Evolutionary conservation across 1,139 yeast genomes (phyloP), one percentile per base, ranked within the genome.

Genomic region (Yamadazyma kanchanaburiensis): DNA sequence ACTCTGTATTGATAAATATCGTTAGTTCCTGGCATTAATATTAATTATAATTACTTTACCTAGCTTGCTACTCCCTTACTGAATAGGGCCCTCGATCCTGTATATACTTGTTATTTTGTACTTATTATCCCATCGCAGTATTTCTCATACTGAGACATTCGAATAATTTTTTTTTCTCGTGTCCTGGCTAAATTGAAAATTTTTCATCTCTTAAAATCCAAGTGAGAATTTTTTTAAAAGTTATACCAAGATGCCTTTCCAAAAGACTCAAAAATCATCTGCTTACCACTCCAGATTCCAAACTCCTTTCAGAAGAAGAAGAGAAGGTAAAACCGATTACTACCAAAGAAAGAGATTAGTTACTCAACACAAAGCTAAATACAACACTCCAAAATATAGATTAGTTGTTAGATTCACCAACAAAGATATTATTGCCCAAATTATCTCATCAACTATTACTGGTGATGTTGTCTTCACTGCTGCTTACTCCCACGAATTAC

Each of bases 261-360:
- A 37, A 30, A 34, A 37, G 19, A 21, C 22, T 12, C 22, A 30
- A 32, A 88, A 88, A 80, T 69, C 77, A 62, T 80, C 95, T 59
- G 94, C 97, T 55, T 91, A 94, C 91, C 88, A 80, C 80, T 88
- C 97, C 67, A 91, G 99, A 71, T 91, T 81, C 95, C 99, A 91
- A 80, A 91, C 98, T 68, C 96, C 97, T 55, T 91, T 88, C 96
- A 88, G 98, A 74, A 88, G 99, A 83, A 87, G 99, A 85, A 88
- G 95, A 70, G 97, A 94, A 76, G 99, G 98, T 77, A 91, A 94
- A 83, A 91, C 99, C 68, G 99, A 91, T 72, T 91, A 89, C 95
- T 91, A 89, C 82, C 96, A 94, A 73, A 91, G 99, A 82, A 91
- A 91, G 95, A 88, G 98, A 80, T 79, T 91, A 68, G 94, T 91